Evolutionary conservation across 2,329 filamentous ascomycete species (phyloP).

Genomic region (Penicillium capsulatum): DNA sequence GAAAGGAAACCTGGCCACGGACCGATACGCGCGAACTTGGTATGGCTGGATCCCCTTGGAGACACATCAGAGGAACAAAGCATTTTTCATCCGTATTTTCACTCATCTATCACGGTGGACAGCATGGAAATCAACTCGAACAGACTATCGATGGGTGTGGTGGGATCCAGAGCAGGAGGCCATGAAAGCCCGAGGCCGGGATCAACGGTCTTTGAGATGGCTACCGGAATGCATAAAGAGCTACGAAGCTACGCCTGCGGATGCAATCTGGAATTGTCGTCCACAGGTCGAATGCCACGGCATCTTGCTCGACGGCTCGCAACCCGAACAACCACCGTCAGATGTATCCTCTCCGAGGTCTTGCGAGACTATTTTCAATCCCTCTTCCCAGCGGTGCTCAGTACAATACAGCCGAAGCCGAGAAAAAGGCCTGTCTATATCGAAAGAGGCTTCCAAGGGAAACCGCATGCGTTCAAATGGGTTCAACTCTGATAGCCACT

Average conservation of each 20-base stretch:
- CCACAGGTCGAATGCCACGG: slow-evolving; percentile 6
- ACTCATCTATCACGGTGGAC: slow-evolving; percentile 24
- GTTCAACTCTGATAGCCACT: neutral
- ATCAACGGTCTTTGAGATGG: slow-evolving; percentile 18
- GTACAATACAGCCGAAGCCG: neutral
- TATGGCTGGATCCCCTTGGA: slow-evolving; percentile 40
- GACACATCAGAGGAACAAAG: slow-evolving; percentile 30
- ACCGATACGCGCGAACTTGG: slow-evolving; percentile 41
- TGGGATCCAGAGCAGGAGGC: slow-evolving; percentile 36
- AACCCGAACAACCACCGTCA: neutral
- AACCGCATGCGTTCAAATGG: neutral
- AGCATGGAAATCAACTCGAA: slow-evolving; percentile 33
- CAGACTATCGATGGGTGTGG: slow-evolving; percentile 40
- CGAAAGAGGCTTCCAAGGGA: neutral
- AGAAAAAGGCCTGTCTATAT: neutral
- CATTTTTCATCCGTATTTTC: slow-evolving; percentile 18
- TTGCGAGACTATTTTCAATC: neutral
- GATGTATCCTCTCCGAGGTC: neutral
- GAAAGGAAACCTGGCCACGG: slow-evolving; percentile 27
- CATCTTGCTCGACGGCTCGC: slow-evolving; percentile 1
- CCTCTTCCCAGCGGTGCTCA: neutral
- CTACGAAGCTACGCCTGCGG: slow-evolving; percentile 23
- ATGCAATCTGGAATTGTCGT: slow-evolving; percentile 27
- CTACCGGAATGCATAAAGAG: slow-evolving; percentile 26
- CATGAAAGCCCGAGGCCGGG: slow-evolving; percentile 17